Percentiles rank a stretch among this genome's conserved stretches.
Evolutionary conservation across 2,329 filamentous ascomycete species (phyloP).

Genomic region (Pleurostoma richardsiae): DNA sequence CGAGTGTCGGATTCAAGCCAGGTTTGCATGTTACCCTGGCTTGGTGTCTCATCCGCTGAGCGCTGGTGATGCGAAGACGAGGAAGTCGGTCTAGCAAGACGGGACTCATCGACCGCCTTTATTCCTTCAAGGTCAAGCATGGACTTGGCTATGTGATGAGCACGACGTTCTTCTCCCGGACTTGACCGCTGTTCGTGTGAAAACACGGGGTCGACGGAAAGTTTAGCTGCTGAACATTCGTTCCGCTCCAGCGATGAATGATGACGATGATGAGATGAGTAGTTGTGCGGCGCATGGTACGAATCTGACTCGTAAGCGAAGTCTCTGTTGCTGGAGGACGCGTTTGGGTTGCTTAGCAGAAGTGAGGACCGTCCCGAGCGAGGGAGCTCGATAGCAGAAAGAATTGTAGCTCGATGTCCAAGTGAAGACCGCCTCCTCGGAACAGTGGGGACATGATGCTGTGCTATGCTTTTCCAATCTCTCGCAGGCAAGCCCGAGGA

Average conservation of each 20-base stretch:
- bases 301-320: too few relatives aligned
- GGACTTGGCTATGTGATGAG: too few relatives aligned
- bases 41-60: constrained; percentile 3
- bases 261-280: too few relatives aligned
- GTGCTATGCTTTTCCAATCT: background rate
- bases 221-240: too few relatives aligned
- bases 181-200: too few relatives aligned
- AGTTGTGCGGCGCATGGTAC: too few relatives aligned
- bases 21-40: constrained; percentile 6
- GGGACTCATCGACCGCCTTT: too few relatives aligned
- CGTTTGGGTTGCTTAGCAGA: background rate
- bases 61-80: background rate
- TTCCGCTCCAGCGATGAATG: too few relatives aligned
- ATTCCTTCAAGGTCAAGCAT: too few relatives aligned
- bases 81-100: too few relatives aligned
- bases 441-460: constrained; percentile 1
- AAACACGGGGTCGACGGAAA: too few relatives aligned
- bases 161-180: too few relatives aligned
- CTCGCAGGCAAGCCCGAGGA: background rate
- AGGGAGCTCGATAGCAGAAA: constrained; percentile 1
- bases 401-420: constrained; percentile 6
- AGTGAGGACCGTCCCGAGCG: constrained; percentile 1
- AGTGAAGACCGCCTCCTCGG: constrained; percentile 10
- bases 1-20: constrained; percentile 8
- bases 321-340: background rate